Evolutionary conservation across 169 alveolate genomes (phyloP).

Genomic region (Eimeria brunetti): DNA sequence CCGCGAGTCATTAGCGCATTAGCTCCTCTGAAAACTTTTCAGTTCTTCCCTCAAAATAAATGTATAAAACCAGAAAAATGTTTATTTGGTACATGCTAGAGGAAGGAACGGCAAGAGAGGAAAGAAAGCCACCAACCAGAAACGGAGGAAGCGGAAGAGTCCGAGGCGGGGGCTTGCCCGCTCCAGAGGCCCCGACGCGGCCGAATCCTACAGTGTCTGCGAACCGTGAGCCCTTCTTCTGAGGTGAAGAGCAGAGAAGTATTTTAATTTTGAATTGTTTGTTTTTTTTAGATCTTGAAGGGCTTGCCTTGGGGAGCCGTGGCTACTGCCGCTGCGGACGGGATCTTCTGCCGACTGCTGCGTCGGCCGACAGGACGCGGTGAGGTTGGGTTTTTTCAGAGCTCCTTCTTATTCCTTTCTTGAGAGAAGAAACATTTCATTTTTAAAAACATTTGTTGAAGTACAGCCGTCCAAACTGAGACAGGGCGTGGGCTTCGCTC

Average conservation of each 20-base stretch:
- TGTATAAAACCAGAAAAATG: no score
- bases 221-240: not conserved
- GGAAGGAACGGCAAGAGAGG: no score
- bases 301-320: not conserved
- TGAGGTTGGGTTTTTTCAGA: not conserved
- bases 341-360: not conserved
- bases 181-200: slow-evolving; percentile 1
- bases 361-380: not conserved
- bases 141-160: no score
- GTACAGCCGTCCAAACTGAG: not conserved
- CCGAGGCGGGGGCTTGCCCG: not conserved
- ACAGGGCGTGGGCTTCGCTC: not conserved
- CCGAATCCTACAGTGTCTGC: not conserved
- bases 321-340: not conserved
- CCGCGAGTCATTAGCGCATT: no score
- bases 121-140: not conserved
- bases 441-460: not conserved
- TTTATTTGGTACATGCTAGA: no score
- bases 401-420: not conserved
- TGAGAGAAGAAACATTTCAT: not conserved
- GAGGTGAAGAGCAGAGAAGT: not conserved
- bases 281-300: not conserved
- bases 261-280: not conserved
- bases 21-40: not conserved
- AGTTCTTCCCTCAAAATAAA: no score